Evolutionary conservation across 192 early-diverging fungal genomes (phyloP), one percentile per base, ranked within the genome.

Genomic region (Coemansia sp.): DNA sequence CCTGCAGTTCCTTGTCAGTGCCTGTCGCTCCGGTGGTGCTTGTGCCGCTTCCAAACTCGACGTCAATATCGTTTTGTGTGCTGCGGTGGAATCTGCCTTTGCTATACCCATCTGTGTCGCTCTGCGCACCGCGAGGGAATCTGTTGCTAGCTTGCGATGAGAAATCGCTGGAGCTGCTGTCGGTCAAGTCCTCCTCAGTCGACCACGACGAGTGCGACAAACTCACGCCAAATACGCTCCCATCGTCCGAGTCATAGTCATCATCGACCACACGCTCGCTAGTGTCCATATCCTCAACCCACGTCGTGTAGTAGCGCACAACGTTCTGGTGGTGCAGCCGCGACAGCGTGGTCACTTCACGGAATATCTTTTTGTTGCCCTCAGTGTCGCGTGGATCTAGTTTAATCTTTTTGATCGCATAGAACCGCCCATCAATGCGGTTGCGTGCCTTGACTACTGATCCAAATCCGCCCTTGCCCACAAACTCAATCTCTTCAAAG

Each of bases 391-490:
- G 78, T 32, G 71, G 81, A 17, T 83, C 76, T 29, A 96, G 73
- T 21, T 83, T 79, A n/a, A 97, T 85, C 62, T 90, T 87, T 69
- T 98, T 98, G 45, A 98, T 81, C 6, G 97, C 97, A 75, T 98
- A 98, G 21, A 90, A 84, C 5, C 89, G 87, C 2, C 87, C 91
- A 70, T 98, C 97, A 47, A 98, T 72, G 68, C 87, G 87, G 72
- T 98, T 95, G 35, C 87, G 73, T 15, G 86, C 92, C 56, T 88
- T 80, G 63, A 72, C 90, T 2, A 96, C 97, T 25, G 81, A 85
- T 5, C 95, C 97, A 79, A 97, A 98, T 2, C 95, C 97, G 43
- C 97, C 97, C 55, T 87, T 85, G 10, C 97, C 97, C 15, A 98
- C 83, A 22, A 85, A 77, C 12, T 81, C 67, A 6, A 96, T 60